Evolutionary conservation across 768 basidiomycete species (phyloP), one percentile per base, ranked within the genome.

Genomic region (Artomyces pyxidatus): DNA sequence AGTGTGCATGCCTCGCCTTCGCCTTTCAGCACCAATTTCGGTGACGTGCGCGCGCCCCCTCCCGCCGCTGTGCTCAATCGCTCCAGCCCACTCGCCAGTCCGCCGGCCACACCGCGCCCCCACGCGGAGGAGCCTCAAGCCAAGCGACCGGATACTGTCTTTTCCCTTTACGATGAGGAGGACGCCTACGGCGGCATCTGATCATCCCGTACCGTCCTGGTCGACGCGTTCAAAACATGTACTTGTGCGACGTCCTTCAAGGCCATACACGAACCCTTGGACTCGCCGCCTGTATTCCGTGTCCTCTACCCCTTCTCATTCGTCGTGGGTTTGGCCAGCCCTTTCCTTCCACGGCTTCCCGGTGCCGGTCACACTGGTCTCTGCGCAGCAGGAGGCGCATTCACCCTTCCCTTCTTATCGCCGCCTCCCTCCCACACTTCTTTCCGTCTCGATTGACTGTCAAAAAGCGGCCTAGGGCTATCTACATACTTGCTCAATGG

Each of bases 181-280:
- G 84, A 87, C 54, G 82, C 79, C 40, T 87, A 87, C 55, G 81
- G 74, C 22, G 85, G 83, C 26, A 76, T 86, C 61, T 85, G 66
- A 73, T 39, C 39, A 29, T 11, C 49, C 23, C 39, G n/a, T n/a
- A n/a, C n/a, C 32, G 38, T 35, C 42, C 48, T 10, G 41, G 45
- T 45, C 4, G 48, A 53, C 40, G 45, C 49, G 17, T 35, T 10
- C 10, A 9, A 35, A 35, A n/a, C 3, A 17, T 19, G 39, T 25
- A 41, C 22, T 41, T 19, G n/a, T 21, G 6, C 23, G 39, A 21
- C 39, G 12, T 41, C 39, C 23, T 11, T 11, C 39, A 25, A 19
- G 39, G 32, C 21, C 39, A 19, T 41, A 25, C 39, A 25, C 39
- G 42, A 17, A n/a, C n/a, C 28, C 28, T 8, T n/a, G 28, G n/a